Evolutionary conservation across 2,329 filamentous ascomycete species (phyloP), one percentile per base, ranked within the genome.

Genomic region (Paramyrothecium roridum): DNA sequence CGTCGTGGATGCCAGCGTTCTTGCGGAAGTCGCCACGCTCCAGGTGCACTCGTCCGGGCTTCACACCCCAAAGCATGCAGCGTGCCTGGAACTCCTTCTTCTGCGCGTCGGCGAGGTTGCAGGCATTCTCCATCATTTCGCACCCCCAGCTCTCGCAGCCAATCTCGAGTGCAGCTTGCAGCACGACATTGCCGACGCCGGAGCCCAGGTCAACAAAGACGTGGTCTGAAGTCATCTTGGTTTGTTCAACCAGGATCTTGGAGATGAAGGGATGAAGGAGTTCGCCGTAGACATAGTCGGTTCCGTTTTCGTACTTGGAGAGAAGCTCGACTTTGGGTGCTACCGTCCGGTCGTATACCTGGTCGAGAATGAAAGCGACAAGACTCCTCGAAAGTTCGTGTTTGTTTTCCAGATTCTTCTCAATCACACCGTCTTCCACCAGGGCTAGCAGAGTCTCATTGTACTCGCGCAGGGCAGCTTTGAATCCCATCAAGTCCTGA

Each of bases 131-230:
- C 91, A 97, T 96, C 81, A 96, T 91, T 72, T 99, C 95, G 65
- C 93, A 96, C 26, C 95, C 95, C 88, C 92, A 97, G 71, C 89
- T 93, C 69, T 96, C 91, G 70, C 92, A 96, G 19, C 95, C 95
- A 52, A 93, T 86, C 71, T 99, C 91, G 20, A 99, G 82, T 1
- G 95, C 95, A 2, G 93, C 92, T 71, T 99, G 95, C 52, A 99
- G 78, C 23, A 95, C 92, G 3, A 98, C 93, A 68, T 98, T 99
- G 50, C 93, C 95, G 17, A 98, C 95, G 30, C 95, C 95, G 2
- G 93, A 98, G 50, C 95, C 95, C 16, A 99, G 81, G 68, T 99
- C 95, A 57, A 99, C 87, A 69, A 99, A 98, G 40, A 96, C 85
- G 63, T 96, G 89, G 51, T 87, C 83, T 1, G 90, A 93, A 57